A percentile compares a stretch with the other conserved stretches of the same genome.
Conservation (phyloP, 352 stramenopile species). For the Thraustotheca clavata region DNA sequence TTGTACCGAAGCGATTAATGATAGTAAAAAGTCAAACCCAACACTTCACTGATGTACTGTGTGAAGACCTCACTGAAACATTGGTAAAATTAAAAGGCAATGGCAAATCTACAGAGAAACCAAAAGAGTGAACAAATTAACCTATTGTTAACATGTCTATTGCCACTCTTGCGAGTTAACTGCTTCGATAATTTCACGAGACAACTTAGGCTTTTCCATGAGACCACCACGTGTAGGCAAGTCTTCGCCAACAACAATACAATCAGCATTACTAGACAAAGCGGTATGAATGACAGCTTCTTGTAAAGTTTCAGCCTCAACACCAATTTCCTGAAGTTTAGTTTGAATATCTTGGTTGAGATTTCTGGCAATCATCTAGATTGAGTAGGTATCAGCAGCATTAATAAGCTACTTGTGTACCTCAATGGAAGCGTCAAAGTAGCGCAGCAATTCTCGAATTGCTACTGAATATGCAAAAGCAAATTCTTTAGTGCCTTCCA, state of each 20-base stretch:
- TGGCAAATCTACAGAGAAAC: background rate
- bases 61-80: background rate
- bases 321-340: background rate
- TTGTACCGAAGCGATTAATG: background rate
- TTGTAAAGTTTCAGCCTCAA: background rate
- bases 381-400: too few species aligned
- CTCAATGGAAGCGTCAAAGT: slow-evolving; percentile 70
- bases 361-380: slow-evolving; percentile 17
- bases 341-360: background rate
- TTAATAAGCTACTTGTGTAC: slow-evolving; percentile 30
- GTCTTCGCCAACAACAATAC: background rate
- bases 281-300: background rate
- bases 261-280: background rate
- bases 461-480: slow-evolving; percentile 73
- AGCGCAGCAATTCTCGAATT: slow-evolving; percentile 69
- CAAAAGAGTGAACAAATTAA: background rate
- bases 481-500: slow-evolving; percentile 62
- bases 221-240: background rate
- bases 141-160: background rate
- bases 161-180: background rate
- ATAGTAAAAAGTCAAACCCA: background rate
- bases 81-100: background rate
- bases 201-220: background rate
- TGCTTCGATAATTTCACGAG: background rate
- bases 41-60: background rate